These are phyloP conservation scores for Gossypium aridum DNA, from an alignment of 441 rosid species.

Conservation along the genomic window DNA sequence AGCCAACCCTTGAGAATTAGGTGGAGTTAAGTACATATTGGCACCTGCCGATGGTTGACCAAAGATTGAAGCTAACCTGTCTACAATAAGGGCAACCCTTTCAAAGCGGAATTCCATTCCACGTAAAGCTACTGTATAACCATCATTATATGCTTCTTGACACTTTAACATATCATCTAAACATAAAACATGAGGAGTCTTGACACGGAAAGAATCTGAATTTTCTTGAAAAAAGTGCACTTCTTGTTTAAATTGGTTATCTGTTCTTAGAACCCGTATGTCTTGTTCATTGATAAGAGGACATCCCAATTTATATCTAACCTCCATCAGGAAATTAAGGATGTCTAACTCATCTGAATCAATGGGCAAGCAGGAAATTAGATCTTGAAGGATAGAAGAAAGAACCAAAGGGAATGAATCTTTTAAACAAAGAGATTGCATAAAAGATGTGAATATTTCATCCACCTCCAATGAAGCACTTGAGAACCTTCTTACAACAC, in stretches of 20 bases:
- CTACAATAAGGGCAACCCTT: conserved; percentile 37
- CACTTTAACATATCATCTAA: conserved; percentile 36
- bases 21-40: conserved; percentile 58
- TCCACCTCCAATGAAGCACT: conserved; percentile 20
- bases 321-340: conserved; percentile 39
- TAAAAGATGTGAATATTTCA: conserved; percentile 29
- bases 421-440: conserved; percentile 18
- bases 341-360: conserved; percentile 54
- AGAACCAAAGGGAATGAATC: conserved; percentile 24
- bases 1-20: conserved; percentile 58
- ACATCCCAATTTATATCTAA: conserved; percentile 41
- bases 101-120: conserved; percentile 51
- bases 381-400: conserved; percentile 32
- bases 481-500: conserved; percentile 24
- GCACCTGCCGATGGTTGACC: conserved; percentile 71
- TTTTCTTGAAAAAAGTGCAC: conserved; percentile 35
- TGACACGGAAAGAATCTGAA: conserved; percentile 16
- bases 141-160: conserved; percentile 45
- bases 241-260: conserved; percentile 35
- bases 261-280: conserved; percentile 41
- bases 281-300: conserved; percentile 54
- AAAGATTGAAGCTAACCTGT: conserved; percentile 50
- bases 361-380: conserved; percentile 47
- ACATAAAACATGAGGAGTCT: conserved; percentile 23
- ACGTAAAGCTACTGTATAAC: conserved; percentile 53